Evolutionary conservation across 805 yeast genomes (phyloP).

Genomic region (Debaryomyces tyrocola): DNA sequence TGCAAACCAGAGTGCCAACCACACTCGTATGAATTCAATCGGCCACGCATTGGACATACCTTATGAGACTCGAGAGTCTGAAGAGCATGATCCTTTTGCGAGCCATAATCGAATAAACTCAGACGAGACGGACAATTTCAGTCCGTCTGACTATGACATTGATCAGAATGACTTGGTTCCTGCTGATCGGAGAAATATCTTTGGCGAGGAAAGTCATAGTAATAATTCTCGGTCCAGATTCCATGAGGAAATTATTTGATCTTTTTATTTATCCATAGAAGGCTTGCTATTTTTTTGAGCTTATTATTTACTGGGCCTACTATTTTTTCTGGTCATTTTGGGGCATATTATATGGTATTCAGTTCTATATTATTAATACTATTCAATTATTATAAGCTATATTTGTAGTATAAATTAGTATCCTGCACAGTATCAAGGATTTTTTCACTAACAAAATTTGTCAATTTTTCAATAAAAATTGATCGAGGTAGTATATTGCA

Average conservation of each 20-base stretch:
- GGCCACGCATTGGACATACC: conserved; percentile 22
- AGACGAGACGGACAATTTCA: conserved; percentile 7
- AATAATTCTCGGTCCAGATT: conserved; percentile 21
- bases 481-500: no score
- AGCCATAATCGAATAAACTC: conserved; percentile 7
- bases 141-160: conserved; percentile 19
- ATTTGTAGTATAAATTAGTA: no score
- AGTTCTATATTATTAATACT: no score
- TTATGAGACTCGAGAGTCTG: conserved; percentile 13
- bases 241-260: conserved; percentile 14
- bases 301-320: no score
- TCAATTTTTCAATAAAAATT: background rate
- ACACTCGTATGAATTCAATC: conserved; percentile 28
- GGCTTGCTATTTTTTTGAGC: no score
- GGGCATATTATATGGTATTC: no score
- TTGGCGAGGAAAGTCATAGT: conserved; percentile 7
- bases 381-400: no score
- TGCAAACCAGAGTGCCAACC: conserved; percentile 13
- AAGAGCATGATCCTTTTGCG: background rate
- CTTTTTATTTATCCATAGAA: background rate
- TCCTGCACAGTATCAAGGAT: no score
- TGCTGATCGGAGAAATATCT: conserved; percentile 8
- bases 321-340: no score
- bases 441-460: background rate
- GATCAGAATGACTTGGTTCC: conserved; percentile 13